Base-by-base conservation (phyloP, 2,329 filamentous ascomycete species). In the Calonectria leucothoes region DNA sequence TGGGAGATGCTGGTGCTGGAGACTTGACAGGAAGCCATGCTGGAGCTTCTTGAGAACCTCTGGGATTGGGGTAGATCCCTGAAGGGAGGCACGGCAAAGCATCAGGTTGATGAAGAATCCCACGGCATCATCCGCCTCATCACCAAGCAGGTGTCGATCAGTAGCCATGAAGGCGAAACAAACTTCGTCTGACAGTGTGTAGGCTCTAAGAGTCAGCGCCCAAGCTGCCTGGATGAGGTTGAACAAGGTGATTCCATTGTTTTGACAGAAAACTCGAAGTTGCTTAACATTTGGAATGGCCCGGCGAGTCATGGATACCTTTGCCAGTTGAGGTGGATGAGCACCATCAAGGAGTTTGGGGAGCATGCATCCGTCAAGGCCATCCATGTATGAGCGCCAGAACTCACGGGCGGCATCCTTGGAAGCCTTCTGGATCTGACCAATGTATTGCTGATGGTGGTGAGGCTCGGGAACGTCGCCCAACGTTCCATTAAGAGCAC, bases 91-190 rank as follows among this genome's bases (percentile, higher is more conserved):
- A 39, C 55, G 55, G 55, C 55, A 61, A 12, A 61, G 55, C 55
- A 61, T 61, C 2, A 61, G 55, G 31, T 61, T 61, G 55, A 61
- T 61, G 55, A 61, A 61, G 20, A 61, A 61, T 10, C 55, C 55
- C 15, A 61, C 55, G 10, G 55, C 55, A 37, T 61, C 55, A 37
- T 61, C 55, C 4, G 55, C 55, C 23, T 61, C 33, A 23, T 61
- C 55, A 3, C 55, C 55, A 29, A 61, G 55, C 5, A 61, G 23
- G 6, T 61, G 55, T 29, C 55, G 55, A 33, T 61, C 55, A 39
- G 55, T 61, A 7, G 55, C 55, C 55, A 61, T 61, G 35, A 61
- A 61, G 6, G 55, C 55, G 15, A 61, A 61, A 23, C 55, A 61
- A 1, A 61, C 55, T 29, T 61, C 55, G n/a, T 61, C 55, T 0